Evolutionary conservation across 805 yeast species (phyloP).

Genomic region (Ogataea methanolica): DNA sequence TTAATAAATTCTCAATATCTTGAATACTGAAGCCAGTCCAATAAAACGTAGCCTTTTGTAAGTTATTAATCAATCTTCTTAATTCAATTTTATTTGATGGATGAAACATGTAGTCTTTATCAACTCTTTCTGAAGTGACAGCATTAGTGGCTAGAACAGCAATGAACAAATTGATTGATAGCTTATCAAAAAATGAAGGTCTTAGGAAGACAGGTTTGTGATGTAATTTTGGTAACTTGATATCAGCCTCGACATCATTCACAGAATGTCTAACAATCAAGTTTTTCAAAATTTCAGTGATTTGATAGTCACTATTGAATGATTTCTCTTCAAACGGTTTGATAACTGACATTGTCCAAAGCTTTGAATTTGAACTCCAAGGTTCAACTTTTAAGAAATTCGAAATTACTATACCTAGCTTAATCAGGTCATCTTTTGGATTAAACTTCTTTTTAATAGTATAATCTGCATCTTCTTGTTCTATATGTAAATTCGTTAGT

Average conservation of each 20-base stretch:
- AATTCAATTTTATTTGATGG: conserved; percentile 50
- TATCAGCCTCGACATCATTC: conserved; percentile 50
- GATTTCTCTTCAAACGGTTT: conserved; percentile 41
- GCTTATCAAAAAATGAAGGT: conserved; percentile 58
- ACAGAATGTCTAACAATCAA: conserved; percentile 53
- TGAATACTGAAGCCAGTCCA: conserved; percentile 69
- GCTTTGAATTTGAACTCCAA: conserved; percentile 41
- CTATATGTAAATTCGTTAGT: conserved; percentile 50
- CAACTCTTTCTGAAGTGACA: conserved; percentile 64
- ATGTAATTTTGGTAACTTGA: conserved; percentile 52
- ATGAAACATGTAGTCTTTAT: conserved; percentile 68
- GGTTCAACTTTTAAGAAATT: conserved; percentile 58
- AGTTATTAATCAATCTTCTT: conserved; percentile 51
- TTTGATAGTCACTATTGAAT: conserved; percentile 37
- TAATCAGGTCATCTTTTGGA: conserved; percentile 47
- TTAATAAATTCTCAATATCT: conserved; percentile 50
- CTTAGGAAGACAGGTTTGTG: conserved; percentile 54
- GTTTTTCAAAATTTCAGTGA: conserved; percentile 39
- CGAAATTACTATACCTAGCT: conserved; percentile 47
- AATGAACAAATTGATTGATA: conserved; percentile 59
- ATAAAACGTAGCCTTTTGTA: conserved; percentile 64
- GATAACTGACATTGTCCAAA: conserved; percentile 44
- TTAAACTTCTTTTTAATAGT: conserved; percentile 46
- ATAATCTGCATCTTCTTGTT: conserved; percentile 33
- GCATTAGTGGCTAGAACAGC: conserved; percentile 71